Evolutionary conservation across 1,284 basidiomycete species (phyloP).

Genomic region (Rhodotorula sp.): DNA sequence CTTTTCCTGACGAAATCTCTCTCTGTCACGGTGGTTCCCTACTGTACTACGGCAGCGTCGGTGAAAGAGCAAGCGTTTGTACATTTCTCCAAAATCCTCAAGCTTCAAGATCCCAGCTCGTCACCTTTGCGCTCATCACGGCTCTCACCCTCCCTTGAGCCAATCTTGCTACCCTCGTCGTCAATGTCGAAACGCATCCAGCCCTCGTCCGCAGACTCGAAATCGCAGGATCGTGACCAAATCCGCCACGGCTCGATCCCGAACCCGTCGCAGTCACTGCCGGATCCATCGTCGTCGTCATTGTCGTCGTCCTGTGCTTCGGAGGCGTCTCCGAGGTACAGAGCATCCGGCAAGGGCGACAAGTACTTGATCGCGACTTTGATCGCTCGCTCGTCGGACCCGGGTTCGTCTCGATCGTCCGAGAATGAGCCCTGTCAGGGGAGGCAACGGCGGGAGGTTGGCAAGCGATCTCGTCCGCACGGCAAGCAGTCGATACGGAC

Average conservation of each 20-base stretch:
- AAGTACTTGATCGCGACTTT: background rate
- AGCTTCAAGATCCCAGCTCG: too few species aligned
- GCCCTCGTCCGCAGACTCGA: background rate
- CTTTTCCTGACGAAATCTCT: too few species aligned
- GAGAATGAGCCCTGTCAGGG: background rate
- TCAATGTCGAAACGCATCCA: background rate
- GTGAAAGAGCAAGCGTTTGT: too few species aligned
- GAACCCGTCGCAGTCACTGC: background rate
- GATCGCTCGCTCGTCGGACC: too few species aligned
- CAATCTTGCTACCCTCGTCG: background rate
- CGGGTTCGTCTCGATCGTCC: background rate
- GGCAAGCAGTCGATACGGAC: background rate
- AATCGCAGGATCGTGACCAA: background rate
- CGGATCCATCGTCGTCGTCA: background rate
- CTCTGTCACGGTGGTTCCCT: too few species aligned
- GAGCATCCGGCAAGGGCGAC: background rate
- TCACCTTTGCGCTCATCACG: too few species aligned
- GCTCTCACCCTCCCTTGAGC: background rate
- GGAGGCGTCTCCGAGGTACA: background rate
- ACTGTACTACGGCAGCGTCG: too few species aligned
- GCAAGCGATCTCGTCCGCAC: background rate
- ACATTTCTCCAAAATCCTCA: too few species aligned
- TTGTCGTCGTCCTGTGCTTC: background rate
- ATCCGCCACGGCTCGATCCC: background rate
- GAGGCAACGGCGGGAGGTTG: background rate